A percentile compares a stretch with the other conserved stretches of the same genome.
These are phyloP conservation scores for Climacium dendroides DNA, from an alignment of 225 moss, liverwort and hornwort genomes.

Conservation along the genomic window DNA sequence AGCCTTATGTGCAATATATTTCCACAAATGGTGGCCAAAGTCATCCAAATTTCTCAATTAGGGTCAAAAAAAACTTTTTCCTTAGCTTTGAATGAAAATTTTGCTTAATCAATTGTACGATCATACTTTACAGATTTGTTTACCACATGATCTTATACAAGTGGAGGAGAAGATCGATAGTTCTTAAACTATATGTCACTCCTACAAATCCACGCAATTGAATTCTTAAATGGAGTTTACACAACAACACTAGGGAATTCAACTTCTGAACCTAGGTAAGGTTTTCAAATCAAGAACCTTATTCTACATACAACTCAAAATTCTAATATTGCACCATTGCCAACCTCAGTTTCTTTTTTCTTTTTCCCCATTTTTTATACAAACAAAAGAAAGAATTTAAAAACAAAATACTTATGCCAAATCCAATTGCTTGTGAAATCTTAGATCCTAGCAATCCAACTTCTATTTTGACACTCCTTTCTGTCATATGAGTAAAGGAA, in stretches of 20 bases:
- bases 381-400: not conserved
- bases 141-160: not conserved
- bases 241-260: not conserved
- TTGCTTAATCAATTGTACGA: not conserved
- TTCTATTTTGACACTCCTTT: not conserved
- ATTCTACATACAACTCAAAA: not conserved
- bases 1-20: no score
- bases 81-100: not conserved
- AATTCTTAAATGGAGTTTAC: not conserved
- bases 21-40: no score
- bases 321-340: no score
- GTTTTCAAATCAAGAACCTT: not conserved
- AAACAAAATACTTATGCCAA: no score
- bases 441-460: not conserved
- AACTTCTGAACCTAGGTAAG: not conserved
- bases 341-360: not conserved
- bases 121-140: not conserved
- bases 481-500: not conserved
- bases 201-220: not conserved
- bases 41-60: no score
- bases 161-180: not conserved
- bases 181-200: no score
- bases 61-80: not conserved
- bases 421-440: not conserved
- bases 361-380: accelerated